A percentile compares a stretch with the other conserved stretches of the same genome.
Evolutionary conservation across 805 yeast species (phyloP).

Genomic region (Nakazawaea holstii): DNA sequence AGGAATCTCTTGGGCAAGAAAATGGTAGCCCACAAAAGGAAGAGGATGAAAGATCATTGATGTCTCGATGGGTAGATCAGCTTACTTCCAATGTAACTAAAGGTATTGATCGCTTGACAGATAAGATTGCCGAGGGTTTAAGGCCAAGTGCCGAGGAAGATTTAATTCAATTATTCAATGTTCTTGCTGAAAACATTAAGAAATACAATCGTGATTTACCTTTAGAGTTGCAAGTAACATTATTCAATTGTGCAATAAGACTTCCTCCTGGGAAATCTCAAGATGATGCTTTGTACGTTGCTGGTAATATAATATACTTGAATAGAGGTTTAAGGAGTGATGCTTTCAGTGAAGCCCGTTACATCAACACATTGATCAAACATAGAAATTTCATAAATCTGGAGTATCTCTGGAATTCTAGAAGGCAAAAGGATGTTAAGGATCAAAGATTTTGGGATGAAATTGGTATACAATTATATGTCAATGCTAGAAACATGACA

Average conservation of each 20-base stretch:
- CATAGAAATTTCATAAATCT: conserved; percentile 31
- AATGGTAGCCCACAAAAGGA: not conserved
- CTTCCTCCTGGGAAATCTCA: conserved; percentile 21
- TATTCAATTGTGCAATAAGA: conserved; percentile 36
- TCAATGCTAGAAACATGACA: conserved; percentile 26
- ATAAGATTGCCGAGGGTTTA: not conserved
- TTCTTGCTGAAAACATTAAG: conserved; percentile 4
- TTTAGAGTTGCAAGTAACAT: conserved; percentile 27
- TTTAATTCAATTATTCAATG: conserved; percentile 5
- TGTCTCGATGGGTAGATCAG: not conserved
- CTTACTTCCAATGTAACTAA: not conserved
- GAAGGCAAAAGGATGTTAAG: conserved; percentile 28
- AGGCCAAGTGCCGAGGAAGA: conserved; percentile 3
- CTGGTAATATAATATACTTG: conserved; percentile 39
- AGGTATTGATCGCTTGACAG: conserved; percentile 1
- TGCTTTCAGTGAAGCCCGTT: conserved; percentile 45
- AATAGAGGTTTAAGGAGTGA: conserved; percentile 39
- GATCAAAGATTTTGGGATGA: conserved; percentile 50
- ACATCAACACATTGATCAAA: conserved; percentile 37
- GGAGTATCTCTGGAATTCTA: conserved; percentile 27
- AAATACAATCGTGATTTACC: conserved; percentile 18
- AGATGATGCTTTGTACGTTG: conserved; percentile 25
- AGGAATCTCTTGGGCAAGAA: not conserved
- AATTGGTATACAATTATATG: conserved; percentile 35
- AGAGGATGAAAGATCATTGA: conserved; percentile 1